Evolutionary conservation across 2,329 filamentous ascomycete genomes (phyloP).

Genomic region (Apiospora saccharicola): DNA sequence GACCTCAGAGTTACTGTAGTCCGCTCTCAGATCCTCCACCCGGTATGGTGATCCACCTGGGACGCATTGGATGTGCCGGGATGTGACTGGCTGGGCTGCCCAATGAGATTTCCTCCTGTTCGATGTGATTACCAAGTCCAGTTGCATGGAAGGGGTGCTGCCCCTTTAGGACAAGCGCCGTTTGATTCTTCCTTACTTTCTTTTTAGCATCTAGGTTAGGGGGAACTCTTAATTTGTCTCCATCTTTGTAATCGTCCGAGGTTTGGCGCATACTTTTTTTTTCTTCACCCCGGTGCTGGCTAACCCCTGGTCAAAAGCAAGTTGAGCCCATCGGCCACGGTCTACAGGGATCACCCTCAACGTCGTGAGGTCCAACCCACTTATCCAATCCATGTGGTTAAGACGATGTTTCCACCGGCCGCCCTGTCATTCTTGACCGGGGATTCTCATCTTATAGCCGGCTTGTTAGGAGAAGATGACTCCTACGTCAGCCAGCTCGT

Average conservation of each 20-base stretch:
- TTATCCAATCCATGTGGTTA: constrained; percentile 24
- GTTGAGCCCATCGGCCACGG: constrained; percentile 23
- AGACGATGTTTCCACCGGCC: constrained; percentile 24
- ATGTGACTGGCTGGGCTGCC: constrained; percentile 12
- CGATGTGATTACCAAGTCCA: constrained; percentile 24
- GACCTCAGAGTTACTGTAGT: not conserved
- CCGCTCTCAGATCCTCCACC: constrained; percentile 22
- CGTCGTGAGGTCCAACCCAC: constrained; percentile 19
- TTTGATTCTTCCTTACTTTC: not conserved
- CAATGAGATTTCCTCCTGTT: constrained; percentile 8
- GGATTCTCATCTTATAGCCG: constrained; percentile 22
- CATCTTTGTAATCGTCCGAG: constrained; percentile 21
- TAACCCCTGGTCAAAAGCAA: constrained; percentile 26
- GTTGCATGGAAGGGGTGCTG: constrained; percentile 20
- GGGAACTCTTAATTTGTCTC: constrained; percentile 20
- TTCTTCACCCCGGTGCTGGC: constrained; percentile 18
- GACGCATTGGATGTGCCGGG: constrained; percentile 16
- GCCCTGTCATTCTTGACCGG: constrained; percentile 26
- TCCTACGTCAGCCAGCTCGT: constrained; percentile 24
- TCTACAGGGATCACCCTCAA: constrained; percentile 23
- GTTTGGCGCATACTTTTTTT: constrained; percentile 15
- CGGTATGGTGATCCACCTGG: constrained; percentile 8
- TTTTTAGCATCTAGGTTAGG: not conserved
- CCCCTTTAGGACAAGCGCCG: not conserved
- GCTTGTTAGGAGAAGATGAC: constrained; percentile 24